Evolutionary conservation across 306 rosid species (phyloP).

Genomic region (Rosa lucieae): DNA sequence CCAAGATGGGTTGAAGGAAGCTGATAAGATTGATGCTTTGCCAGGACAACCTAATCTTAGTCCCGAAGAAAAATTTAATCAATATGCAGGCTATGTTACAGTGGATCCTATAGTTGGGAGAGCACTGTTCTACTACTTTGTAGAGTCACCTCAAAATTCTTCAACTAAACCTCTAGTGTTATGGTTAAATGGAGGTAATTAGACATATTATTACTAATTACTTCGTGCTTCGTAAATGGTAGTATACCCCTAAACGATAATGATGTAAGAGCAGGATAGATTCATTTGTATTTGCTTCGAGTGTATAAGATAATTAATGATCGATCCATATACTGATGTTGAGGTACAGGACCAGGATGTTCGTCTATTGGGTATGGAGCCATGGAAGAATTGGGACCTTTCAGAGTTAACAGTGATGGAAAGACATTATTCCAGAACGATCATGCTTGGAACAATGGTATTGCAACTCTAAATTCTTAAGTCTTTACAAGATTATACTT

Average conservation of each 20-base stretch:
- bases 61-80: constrained; percentile 44
- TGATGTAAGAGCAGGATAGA: too few species aligned
- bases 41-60: constrained; percentile 46
- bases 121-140: constrained; percentile 59
- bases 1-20: constrained; percentile 32
- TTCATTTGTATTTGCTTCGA: too few species aligned
- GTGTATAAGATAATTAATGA: too few species aligned
- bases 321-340: not conserved
- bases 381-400: constrained; percentile 68
- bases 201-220: not conserved
- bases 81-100: constrained; percentile 55
- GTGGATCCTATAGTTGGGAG: constrained; percentile 41
- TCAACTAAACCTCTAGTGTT: constrained; percentile 47
- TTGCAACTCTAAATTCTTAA: too few species aligned
- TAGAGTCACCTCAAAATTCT: constrained; percentile 42
- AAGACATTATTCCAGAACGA: constrained; percentile 41
- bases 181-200: constrained; percentile 66
- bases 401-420: constrained; percentile 53
- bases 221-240: not conserved
- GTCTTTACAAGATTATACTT: too few species aligned
- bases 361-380: constrained; percentile 69
- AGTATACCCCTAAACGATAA: too few species aligned
- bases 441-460: constrained; percentile 55
- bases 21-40: constrained; percentile 44
- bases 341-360: constrained; percentile 66